A percentile compares a stretch with the other conserved stretches of the same genome.
Evolutionary conservation across 2,329 filamentous ascomycete genomes (phyloP).

Genomic region (Tolypocladium endophyticum): DNA sequence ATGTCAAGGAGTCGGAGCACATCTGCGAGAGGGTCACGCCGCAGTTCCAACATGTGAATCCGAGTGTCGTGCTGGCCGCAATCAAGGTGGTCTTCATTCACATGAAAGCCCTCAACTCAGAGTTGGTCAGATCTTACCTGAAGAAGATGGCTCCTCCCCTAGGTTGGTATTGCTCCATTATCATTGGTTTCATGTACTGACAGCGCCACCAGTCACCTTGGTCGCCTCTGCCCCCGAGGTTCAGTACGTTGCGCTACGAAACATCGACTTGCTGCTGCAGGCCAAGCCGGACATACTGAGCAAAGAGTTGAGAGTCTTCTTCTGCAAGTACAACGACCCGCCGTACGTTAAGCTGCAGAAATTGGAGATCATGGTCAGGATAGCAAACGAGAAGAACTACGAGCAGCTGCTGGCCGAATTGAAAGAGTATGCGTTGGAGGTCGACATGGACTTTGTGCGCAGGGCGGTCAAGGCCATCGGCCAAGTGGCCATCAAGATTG

Average conservation of each 20-base stretch:
- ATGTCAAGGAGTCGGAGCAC: slow-evolving; percentile 93
- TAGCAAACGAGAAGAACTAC: slow-evolving; percentile 93
- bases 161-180: slow-evolving; percentile 38
- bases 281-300: slow-evolving; percentile 93
- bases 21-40: slow-evolving; percentile 94
- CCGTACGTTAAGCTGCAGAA: slow-evolving; percentile 97
- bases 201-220: slow-evolving; percentile 59
- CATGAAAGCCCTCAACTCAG: slow-evolving; percentile 73
- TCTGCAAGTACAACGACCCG: slow-evolving; percentile 99
- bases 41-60: slow-evolving; percentile 97
- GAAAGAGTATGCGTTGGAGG: slow-evolving; percentile 95
- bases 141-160: slow-evolving; percentile 98
- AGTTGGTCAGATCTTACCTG: slow-evolving; percentile 73
- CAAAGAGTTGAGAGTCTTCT: slow-evolving; percentile 96
- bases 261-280: slow-evolving; percentile 91
- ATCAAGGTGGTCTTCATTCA: slow-evolving; percentile 97
- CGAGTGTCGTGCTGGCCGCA: slow-evolving; percentile 91
- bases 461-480: slow-evolving; percentile 93
- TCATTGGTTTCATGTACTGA: not conserved
- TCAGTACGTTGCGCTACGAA: slow-evolving; percentile 91
- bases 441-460: slow-evolving; percentile 97
- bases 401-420: slow-evolving; percentile 89
- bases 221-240: slow-evolving; percentile 94
- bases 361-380: slow-evolving; percentile 97
- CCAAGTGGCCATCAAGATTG: slow-evolving; percentile 97